phyloP scores from a whole-genome alignment of 768 basidiomycete species.

The Leccinum rimulosum region DNA sequence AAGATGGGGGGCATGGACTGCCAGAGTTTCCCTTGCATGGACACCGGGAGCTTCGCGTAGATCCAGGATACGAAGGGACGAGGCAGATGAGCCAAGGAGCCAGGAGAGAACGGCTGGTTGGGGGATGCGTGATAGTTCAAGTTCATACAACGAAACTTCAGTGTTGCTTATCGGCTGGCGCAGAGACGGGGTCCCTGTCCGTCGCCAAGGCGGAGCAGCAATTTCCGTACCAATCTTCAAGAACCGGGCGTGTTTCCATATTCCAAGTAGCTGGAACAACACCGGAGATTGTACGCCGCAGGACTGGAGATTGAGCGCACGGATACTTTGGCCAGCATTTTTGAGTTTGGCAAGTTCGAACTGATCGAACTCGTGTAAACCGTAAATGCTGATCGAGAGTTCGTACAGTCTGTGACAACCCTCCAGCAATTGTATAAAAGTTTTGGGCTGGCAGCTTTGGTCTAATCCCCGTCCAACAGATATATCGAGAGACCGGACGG shows the following conservation, averaged over 20 bases:
- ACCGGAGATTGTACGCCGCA: conserved; percentile 44
- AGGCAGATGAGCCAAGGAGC: conserved; percentile 37
- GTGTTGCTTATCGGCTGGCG: conserved; percentile 1
- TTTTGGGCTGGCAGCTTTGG: conserved; percentile 6
- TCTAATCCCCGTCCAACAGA: conserved; percentile 11
- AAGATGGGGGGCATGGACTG: conserved; percentile 32
- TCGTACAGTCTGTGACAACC: conserved; percentile 35
- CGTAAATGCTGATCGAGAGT: conserved; percentile 24
- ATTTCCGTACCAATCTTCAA: conserved; percentile 40
- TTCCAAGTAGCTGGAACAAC: conserved; percentile 39
- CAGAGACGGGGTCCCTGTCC: conserved; percentile 10
- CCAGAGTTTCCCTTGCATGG: conserved; percentile 25
- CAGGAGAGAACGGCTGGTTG: conserved; percentile 34
- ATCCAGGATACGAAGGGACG: conserved; percentile 39
- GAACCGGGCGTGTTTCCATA: conserved; percentile 38
- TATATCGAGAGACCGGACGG: conserved; percentile 24
- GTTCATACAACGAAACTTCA: conserved; percentile 37
- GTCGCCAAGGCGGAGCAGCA: conserved; percentile 33
- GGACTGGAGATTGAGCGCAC: conserved; percentile 31
- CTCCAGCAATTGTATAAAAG: conserved; percentile 21
- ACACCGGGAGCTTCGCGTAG: conserved; percentile 36
- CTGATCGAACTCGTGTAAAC: conserved; percentile 30
- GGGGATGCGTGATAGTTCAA: conserved; percentile 36
- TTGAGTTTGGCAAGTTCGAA: conserved; percentile 27
- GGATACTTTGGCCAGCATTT: conserved; percentile 23